Evolutionary conservation across 345 rosid species (phyloP).

Genomic region (Hevea brasiliensis): DNA sequence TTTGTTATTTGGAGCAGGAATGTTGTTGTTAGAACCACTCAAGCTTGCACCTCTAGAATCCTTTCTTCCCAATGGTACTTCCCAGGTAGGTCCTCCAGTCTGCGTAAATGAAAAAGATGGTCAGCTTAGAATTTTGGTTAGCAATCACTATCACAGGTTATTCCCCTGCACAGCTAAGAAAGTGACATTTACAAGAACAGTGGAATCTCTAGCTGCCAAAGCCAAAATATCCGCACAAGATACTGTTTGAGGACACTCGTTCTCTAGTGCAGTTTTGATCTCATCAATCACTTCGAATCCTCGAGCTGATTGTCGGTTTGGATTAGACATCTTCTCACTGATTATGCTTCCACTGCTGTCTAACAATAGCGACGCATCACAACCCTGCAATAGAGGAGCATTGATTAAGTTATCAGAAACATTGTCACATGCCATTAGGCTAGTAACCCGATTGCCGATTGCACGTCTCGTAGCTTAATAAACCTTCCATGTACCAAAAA

Average conservation of each 20-base stretch:
- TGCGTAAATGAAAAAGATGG: conserved; percentile 13
- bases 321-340: conserved; percentile 74
- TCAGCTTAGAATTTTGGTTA: not conserved
- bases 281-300: conserved; percentile 81
- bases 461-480: too few species aligned
- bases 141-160: not conserved
- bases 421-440: too few species aligned
- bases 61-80: conserved; percentile 83
- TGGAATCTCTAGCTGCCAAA: conserved; percentile 88
- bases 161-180: not conserved
- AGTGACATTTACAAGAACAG: conserved; percentile 60
- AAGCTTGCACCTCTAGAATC: conserved; percentile 43
- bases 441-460: too few species aligned
- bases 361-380: conserved; percentile 78
- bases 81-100: conserved; percentile 91
- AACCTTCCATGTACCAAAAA: too few species aligned
- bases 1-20: conserved; percentile 40
- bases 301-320: conserved; percentile 74
- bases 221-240: conserved; percentile 88
- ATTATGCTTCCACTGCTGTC: conserved; percentile 60
- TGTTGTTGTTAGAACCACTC: conserved; percentile 36
- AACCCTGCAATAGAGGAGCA: conserved; percentile 51
- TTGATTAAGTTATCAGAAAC: too few species aligned
- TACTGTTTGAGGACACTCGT: conserved; percentile 70
- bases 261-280: conserved; percentile 75